Evolutionary conservation across 73 alveolate genomes (phyloP).

Genomic region (Durusdinium trenchii): DNA sequence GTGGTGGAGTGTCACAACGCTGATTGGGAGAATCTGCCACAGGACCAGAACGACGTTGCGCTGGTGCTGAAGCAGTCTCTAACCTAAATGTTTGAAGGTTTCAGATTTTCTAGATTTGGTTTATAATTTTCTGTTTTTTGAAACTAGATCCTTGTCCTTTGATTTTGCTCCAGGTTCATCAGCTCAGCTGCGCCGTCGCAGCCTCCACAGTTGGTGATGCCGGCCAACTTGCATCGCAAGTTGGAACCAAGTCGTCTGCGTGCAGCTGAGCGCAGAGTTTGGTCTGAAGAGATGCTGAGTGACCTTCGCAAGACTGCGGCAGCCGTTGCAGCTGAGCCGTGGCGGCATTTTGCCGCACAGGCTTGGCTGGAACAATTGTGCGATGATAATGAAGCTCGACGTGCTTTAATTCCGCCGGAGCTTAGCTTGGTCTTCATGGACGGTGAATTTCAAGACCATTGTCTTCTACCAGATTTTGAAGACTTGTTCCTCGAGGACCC

Average conservation of each 20-base stretch:
- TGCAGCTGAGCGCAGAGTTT: neutral
- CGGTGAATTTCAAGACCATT: too few species aligned
- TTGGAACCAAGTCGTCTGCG: neutral
- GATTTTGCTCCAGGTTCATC: too few species aligned
- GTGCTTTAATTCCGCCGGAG: too few species aligned
- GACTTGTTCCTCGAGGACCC: too few species aligned
- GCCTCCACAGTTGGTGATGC: neutral
- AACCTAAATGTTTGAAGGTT: too few species aligned
- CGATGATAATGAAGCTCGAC: neutral
- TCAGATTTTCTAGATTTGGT: too few species aligned
- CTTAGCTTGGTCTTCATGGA: too few species aligned
- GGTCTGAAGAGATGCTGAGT: neutral
- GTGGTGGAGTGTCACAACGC: neutral
- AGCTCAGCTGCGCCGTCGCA: neutral
- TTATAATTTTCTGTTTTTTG: too few species aligned
- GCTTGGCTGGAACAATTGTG: neutral
- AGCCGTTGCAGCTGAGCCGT: neutral
- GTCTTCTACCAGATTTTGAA: too few species aligned
- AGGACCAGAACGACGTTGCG: neutral
- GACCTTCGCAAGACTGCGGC: neutral
- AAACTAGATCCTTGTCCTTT: too few species aligned
- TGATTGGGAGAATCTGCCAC: neutral
- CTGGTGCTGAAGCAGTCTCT: constrained; percentile 13
- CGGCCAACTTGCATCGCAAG: neutral
- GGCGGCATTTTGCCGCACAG: neutral